A percentile compares a stretch with the other conserved stretches of the same genome.
Evolutionary conservation across 1,284 basidiomycete genomes (phyloP).

Genomic region (Amylostereum areolatum): DNA sequence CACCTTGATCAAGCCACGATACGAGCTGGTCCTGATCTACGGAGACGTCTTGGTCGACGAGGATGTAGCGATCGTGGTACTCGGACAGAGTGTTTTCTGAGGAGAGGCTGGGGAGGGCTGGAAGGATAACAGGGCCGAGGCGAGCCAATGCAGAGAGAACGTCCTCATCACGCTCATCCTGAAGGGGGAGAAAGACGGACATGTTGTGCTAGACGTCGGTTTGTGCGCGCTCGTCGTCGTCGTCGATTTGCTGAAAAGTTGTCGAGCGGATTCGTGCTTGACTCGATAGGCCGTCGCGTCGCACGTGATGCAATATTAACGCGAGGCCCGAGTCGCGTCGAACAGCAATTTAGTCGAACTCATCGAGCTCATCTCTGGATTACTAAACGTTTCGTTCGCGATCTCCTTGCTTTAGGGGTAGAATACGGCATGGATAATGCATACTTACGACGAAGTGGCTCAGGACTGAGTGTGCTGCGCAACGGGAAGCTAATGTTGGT

Average conservation of each 20-base stretch:
- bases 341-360: too few relatives aligned
- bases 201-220: slow-evolving; percentile 24
- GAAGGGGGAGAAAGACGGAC: slow-evolving; percentile 57
- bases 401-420: too few relatives aligned
- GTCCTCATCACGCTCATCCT: slow-evolving; percentile 41
- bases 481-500: too few relatives aligned
- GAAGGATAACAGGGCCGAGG: slow-evolving; percentile 70
- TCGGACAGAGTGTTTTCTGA: slow-evolving; percentile 21
- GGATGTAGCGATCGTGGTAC: slow-evolving; percentile 39
- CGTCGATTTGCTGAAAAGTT: neutral
- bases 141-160: slow-evolving; percentile 62
- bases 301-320: neutral
- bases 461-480: too few relatives aligned
- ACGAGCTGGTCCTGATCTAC: slow-evolving; percentile 53
- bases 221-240: neutral
- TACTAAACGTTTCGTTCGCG: too few relatives aligned
- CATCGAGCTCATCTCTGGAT: too few relatives aligned
- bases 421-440: too few relatives aligned
- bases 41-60: slow-evolving; percentile 48
- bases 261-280: neutral
- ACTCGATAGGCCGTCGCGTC: neutral
- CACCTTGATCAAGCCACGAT: slow-evolving; percentile 68
- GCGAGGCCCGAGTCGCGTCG: too few relatives aligned
- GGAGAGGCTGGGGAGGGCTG: slow-evolving; percentile 24
- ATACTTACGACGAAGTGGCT: too few relatives aligned